Evolutionary conservation across 2,329 filamentous ascomycete genomes (phyloP), one percentile per base, ranked within the genome.

Genomic region (Metarhizium sp.): DNA sequence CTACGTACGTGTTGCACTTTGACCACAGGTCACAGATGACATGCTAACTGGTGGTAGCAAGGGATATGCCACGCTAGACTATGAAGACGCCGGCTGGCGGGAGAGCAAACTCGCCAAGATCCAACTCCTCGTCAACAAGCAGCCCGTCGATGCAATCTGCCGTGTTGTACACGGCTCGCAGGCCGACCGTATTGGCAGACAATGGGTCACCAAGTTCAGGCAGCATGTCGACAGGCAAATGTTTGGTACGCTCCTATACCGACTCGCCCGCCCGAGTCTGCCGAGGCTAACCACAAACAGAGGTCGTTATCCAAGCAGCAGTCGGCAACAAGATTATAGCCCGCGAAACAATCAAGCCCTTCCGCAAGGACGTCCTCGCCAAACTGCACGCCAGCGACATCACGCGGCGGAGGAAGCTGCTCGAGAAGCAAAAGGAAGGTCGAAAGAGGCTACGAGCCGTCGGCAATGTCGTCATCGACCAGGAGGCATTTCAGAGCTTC

Each of bases 391-490:
- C 94, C 0, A 88, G 87, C 59, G 94, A 99, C 73, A 82, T 95
- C 16, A 84, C 84, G 3, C 77, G 94, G 57, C 81, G 92, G 42
- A 81, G 85, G 65, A 99, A 99, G 72, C 71, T 99, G 61, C 73
- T 99, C 11, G 92, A 97, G 74, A 96, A 92, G 77, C 94, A 99
- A 72, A 99, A 99, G 74, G 92, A 92, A 61, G 94, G 94, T 0
- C 80, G 91, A 55, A 96, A 96, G 81, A 88, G 87, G 71, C 73
- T 99, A 57, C 83, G 90, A 57, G 81, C 87, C 1, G 86, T 92
- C 5, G 89, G 94, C 0, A 96, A 95, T 67, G 92, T 99, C 1
- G 81, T 91, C n/a, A 97, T 99, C 69, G 92, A 97, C 59, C 91
- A 96, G 64, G 88, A 90, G 62, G 91, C 92, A 3, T 99, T 97